A percentile compares a stretch with the other conserved stretches of the same genome.
phyloP scores from a whole-genome alignment of 371 early-diverging fungal species.

The Furculomyces boomerangus region DNA sequence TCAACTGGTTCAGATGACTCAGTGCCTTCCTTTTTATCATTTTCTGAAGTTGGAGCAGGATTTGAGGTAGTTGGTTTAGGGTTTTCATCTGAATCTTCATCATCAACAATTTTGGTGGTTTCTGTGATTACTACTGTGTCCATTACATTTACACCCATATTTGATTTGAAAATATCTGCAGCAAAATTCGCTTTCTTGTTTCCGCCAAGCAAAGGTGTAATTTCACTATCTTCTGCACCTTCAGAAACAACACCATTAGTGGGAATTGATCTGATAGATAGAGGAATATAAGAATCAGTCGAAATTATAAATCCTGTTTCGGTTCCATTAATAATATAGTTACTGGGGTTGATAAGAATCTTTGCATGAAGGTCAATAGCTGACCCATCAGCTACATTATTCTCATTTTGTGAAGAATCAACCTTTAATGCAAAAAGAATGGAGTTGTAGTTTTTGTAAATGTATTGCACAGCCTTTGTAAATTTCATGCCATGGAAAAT shows the following conservation, averaged over 20 bases:
- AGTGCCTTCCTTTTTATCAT: too few relatives aligned
- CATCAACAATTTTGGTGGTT: neutral
- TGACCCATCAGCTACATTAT: neutral
- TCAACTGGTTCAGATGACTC: too few relatives aligned
- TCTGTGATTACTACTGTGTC: conserved; percentile 15
- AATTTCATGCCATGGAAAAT: conserved; percentile 29
- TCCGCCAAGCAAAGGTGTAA: conserved; percentile 1
- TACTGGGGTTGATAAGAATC: conserved; percentile 33
- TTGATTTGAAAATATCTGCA: conserved; percentile 4
- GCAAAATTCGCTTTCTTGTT: neutral
- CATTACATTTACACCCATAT: conserved; percentile 21
- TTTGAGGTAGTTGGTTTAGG: too few relatives aligned
- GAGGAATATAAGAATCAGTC: conserved; percentile 15
- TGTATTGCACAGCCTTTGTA: conserved; percentile 24
- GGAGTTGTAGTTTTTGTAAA: conserved; percentile 30
- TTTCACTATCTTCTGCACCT: neutral
- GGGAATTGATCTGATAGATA: conserved; percentile 3
- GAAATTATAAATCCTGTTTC: conserved; percentile 41
- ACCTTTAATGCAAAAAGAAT: conserved; percentile 32
- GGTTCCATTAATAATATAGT: conserved; percentile 30
- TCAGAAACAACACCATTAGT: neutral
- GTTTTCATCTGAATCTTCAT: too few relatives aligned
- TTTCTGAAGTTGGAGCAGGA: too few relatives aligned
- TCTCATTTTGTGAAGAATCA: conserved; percentile 6
- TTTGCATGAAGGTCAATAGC: neutral